These are phyloP conservation scores for Fusarium sp. DNA, from an alignment of 2,329 filamentous ascomycete species.

Conservation along the genomic window DNA sequence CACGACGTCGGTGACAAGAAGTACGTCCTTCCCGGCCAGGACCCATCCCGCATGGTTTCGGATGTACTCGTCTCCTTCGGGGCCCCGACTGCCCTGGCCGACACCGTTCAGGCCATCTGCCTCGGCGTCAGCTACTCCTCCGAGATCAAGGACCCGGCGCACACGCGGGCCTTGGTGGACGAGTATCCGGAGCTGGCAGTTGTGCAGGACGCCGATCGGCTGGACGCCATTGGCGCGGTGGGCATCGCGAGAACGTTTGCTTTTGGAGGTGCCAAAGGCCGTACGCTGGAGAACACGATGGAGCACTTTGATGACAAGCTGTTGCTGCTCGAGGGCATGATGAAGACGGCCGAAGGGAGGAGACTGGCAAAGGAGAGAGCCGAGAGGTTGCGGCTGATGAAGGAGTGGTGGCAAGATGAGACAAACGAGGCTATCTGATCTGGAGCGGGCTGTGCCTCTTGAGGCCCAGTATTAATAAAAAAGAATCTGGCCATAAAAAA, in stretches of 20 bases:
- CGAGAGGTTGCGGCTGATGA: conserved; percentile 60
- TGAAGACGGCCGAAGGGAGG: conserved; percentile 68
- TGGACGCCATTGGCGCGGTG: conserved; percentile 90
- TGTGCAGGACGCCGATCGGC: conserved; percentile 89
- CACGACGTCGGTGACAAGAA: conserved; percentile 92
- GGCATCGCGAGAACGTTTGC: conserved; percentile 74
- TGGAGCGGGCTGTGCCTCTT: background rate
- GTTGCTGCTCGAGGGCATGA: conserved; percentile 68
- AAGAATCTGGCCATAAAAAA: background rate
- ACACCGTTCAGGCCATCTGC: conserved; percentile 75
- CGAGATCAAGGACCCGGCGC: conserved; percentile 72
- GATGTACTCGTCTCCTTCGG: conserved; percentile 65
- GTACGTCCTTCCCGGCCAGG: conserved; percentile 69
- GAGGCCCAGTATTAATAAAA: conserved; percentile 1
- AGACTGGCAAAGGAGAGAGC: conserved; percentile 63
- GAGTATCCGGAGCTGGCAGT: conserved; percentile 71
- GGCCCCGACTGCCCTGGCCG: conserved; percentile 65
- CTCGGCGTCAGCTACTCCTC: conserved; percentile 80
- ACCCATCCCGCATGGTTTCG: conserved; percentile 64
- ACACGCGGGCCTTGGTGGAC: conserved; percentile 68
- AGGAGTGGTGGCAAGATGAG: conserved; percentile 68
- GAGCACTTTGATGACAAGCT: conserved; percentile 82
- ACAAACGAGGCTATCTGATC: conserved; percentile 24
- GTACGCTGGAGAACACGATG: conserved; percentile 70
- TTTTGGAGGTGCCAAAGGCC: conserved; percentile 72